Evolutionary conservation across 345 rosid genomes (phyloP).

Genomic region (Acer negundo): DNA sequence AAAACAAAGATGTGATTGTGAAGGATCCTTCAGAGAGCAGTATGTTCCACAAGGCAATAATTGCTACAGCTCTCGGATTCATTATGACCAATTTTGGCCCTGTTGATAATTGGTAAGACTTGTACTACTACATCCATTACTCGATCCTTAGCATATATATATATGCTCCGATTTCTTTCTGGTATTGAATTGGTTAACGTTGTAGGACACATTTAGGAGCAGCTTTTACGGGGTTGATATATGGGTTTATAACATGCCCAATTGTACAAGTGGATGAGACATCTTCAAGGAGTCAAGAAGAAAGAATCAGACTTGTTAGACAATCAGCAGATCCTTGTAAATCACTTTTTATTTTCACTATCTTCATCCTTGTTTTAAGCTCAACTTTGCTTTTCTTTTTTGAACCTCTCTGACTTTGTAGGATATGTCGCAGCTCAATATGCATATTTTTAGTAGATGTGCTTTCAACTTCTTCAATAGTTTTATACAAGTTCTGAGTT

Average conservation of each 20-base stretch:
- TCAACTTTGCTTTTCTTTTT: conserved; percentile 42
- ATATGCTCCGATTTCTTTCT: no score
- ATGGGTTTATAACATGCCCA: conserved; percentile 68
- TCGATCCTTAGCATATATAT: not conserved
- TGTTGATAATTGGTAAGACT: conserved; percentile 74
- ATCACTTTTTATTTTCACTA: conserved; percentile 53
- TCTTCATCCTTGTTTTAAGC: conserved; percentile 44
- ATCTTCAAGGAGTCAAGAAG: conserved; percentile 49
- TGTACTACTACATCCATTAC: not conserved
- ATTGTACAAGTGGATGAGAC: conserved; percentile 59
- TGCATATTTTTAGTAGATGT: no score
- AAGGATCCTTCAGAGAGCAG: conserved; percentile 48
- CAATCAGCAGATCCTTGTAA: conserved; percentile 55
- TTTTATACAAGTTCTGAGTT: no score
- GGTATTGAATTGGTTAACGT: not conserved
- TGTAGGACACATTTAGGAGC: conserved; percentile 86
- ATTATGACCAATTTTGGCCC: conserved; percentile 78
- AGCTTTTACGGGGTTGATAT: conserved; percentile 53
- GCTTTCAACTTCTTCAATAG: no score
- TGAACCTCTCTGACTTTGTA: conserved; percentile 47
- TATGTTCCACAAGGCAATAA: conserved; percentile 72
- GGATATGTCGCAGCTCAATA: no score
- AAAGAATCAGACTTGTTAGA: conserved; percentile 50
- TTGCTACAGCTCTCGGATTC: conserved; percentile 62
- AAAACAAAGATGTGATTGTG: conserved; percentile 53